Percentiles rank a stretch among this genome's conserved stretches.
phyloP scores from a whole-genome alignment of 306 rosid species.

The Acacia crassicarpa region DNA sequence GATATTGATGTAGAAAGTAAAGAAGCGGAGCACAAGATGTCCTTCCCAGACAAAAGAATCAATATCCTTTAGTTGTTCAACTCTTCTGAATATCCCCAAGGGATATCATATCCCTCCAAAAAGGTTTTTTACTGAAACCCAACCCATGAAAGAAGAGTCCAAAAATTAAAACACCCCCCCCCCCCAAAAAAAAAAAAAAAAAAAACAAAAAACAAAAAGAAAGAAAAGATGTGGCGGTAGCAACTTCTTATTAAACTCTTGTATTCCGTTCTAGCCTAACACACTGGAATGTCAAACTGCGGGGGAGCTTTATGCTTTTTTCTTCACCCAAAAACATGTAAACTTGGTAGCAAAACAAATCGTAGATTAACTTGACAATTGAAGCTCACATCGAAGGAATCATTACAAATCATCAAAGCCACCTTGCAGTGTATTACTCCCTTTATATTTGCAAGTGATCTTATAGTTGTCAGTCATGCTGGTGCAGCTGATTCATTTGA shows the following conservation, averaged over 20 bases:
- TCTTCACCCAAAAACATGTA: neutral
- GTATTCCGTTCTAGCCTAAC: neutral
- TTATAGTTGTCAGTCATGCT: slow-evolving; percentile 2
- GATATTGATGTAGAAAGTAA: neutral
- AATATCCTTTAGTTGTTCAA: neutral
- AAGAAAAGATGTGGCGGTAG: neutral
- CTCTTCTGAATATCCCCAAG: neutral
- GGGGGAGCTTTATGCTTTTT: neutral
- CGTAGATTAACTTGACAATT: neutral
- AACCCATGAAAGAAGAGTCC: neutral
- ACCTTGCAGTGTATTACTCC: neutral
- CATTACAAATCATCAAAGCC: neutral
- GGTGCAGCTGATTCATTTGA: neutral
- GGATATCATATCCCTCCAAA: no score
- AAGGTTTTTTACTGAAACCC: no score
- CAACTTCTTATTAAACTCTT: neutral
- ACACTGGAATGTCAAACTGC: neutral
- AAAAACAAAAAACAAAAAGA: no score
- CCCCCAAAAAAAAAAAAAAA: no score
- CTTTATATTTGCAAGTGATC: slow-evolving; percentile 11
- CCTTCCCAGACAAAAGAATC: neutral
- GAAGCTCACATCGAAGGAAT: neutral
- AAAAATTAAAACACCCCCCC: neutral
- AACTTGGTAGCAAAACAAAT: neutral
- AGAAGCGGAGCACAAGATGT: neutral